Conservation (phyloP, 2,329 filamentous ascomycete genomes). For the Neurospora sp. region DNA sequence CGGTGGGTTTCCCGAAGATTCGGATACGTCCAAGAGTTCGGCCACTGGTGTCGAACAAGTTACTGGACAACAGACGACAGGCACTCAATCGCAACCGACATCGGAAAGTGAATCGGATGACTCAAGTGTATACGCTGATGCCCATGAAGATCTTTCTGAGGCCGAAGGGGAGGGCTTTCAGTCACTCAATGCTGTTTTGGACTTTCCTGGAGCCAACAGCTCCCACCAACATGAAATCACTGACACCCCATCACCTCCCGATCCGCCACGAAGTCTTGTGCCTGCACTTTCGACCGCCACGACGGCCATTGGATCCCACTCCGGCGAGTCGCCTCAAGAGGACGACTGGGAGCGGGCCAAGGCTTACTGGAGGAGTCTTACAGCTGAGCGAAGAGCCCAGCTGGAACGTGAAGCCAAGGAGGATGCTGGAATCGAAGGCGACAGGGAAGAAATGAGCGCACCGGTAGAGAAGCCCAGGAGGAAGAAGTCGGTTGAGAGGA, state of each 20-base stretch:
- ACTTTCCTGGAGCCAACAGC: conserved; percentile 38
- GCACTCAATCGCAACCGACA: background rate
- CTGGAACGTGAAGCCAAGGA: conserved; percentile 49
- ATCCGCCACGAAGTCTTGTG: conserved; percentile 1
- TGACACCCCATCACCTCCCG: background rate
- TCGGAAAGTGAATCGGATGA: background rate
- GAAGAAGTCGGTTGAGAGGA: conserved; percentile 33
- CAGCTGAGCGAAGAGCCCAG: conserved; percentile 50
- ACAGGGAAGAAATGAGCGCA: conserved; percentile 27
- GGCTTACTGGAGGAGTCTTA: conserved; percentile 60
- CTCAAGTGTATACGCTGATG: conserved; percentile 57
- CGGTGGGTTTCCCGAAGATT: conserved; percentile 46
- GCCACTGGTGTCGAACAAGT: background rate
- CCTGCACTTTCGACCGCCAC: conserved; percentile 11
- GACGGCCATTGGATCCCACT: conserved; percentile 8
- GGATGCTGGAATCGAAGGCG: conserved; percentile 39
- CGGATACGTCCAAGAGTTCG: conserved; percentile 12
- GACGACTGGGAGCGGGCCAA: conserved; percentile 60
- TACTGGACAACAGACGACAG: background rate
- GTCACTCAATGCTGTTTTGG: conserved; percentile 63
- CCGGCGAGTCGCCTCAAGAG: conserved; percentile 5
- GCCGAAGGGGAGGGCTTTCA: conserved; percentile 57
- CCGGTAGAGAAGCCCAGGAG: conserved; percentile 25
- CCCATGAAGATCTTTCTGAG: conserved; percentile 63
- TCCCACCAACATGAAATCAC: background rate